These are phyloP conservation scores for Baorangia bicolor DNA, from an alignment of 768 basidiomycete species.

Conservation along the genomic window DNA sequence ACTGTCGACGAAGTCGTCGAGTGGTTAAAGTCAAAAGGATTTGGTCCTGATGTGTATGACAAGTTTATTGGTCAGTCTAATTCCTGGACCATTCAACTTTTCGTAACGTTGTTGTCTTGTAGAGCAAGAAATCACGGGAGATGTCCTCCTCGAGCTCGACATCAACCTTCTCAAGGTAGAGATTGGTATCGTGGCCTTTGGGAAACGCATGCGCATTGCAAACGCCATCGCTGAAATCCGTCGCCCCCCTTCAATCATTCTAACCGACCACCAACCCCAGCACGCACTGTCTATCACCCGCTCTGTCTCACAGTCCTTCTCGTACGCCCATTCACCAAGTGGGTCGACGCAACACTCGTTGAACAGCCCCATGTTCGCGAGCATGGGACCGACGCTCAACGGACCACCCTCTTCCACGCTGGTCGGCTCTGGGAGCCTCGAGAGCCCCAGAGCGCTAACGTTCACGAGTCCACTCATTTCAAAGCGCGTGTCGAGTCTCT, in stretches of 20 bases:
- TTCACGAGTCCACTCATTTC: constrained; percentile 17
- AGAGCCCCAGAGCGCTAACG: constrained; percentile 30
- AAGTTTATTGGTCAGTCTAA: constrained; percentile 76
- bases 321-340: constrained; percentile 33
- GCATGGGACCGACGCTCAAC: constrained; percentile 30
- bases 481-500: constrained; percentile 29
- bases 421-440: constrained; percentile 27
- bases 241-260: constrained; percentile 61
- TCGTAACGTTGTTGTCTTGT: constrained; percentile 6
- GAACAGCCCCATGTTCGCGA: constrained; percentile 38
- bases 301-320: constrained; percentile 32
- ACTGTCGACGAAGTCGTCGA: constrained; percentile 83
- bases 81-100: not conserved
- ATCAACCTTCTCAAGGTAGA: constrained; percentile 87
- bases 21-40: constrained; percentile 84
- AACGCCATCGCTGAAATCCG: constrained; percentile 90
- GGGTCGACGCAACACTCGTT: constrained; percentile 46
- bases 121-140: constrained; percentile 99
- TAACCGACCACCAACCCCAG: constrained; percentile 45
- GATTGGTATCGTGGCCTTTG: constrained; percentile 91
- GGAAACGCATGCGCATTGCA: constrained; percentile 90
- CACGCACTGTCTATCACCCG: constrained; percentile 31
- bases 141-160: constrained; percentile 93
- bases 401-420: constrained; percentile 24
- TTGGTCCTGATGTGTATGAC: constrained; percentile 76